Evolutionary conservation across 73 alveolate species (phyloP), one percentile per base, ranked within the genome.

Genomic region (Tetrahymena malaccensis): DNA sequence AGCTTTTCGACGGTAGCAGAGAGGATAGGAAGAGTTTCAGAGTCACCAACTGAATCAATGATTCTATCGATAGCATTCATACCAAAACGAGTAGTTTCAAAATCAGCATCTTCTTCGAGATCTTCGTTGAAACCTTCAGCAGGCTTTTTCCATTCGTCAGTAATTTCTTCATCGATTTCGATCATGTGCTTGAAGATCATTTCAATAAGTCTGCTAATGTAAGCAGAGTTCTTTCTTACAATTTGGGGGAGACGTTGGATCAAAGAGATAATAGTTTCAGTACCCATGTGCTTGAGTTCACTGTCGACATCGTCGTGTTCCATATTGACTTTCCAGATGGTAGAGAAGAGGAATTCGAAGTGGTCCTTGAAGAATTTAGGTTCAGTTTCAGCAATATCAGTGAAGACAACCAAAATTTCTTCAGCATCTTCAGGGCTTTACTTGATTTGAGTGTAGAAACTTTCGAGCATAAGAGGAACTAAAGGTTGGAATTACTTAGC

Each of bases 11-110:
- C 98, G 1, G 98, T 85, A 57, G 94, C 94, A 33, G 95, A 83
- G 83, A 96, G 85, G 9, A 94, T 57, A 33, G 99, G 99, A 44
- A 98, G 97, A 97, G 96, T 97, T 55, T 85, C 96, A 94, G 97
- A 98, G 19, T 97, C 98, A 37, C 99, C 99, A 43, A 98, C 96
- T 85, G 98, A 96, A 31, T 97, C 98, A 31, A 98, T 96, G 70
- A 98, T 96, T 97, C 99, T 98, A 94, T 98, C 99, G 85, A 99
- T 97, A 93, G 97, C 96, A 70, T 97, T 94, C 98, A 97, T 97
- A 40, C 99, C 99, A 95, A 99, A 98, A 96, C 96, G 96, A 37
- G 99, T 99, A 38, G 98, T 96, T 94, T 99, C 99, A 93, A 97
- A 99, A 50, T 98, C 98, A n/a, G 97, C 97, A 34, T 97, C 98